A percentile compares a stretch with the other conserved stretches of the same genome.
Evolutionary conservation across 768 basidiomycete species (phyloP).

Genomic region (Suillus plorans): DNA sequence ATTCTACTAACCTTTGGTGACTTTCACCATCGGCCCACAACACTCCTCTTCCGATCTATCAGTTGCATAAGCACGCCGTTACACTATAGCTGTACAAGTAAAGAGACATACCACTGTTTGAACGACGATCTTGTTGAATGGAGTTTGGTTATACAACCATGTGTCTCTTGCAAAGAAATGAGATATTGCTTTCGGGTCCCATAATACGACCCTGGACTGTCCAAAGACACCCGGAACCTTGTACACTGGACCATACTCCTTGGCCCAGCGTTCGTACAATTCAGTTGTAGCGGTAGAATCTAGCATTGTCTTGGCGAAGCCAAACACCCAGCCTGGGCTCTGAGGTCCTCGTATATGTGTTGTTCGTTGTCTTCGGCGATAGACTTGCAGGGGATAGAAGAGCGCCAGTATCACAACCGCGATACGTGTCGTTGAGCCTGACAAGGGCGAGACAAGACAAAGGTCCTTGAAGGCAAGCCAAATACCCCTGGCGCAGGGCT

Average conservation of each 20-base stretch:
- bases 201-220: constrained; percentile 32
- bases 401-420: background rate
- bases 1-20: constrained; percentile 7
- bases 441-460: background rate
- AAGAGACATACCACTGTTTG: constrained; percentile 36
- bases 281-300: constrained; percentile 27
- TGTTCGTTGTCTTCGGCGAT: background rate
- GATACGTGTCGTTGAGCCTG: background rate
- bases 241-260: constrained; percentile 44
- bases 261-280: constrained; percentile 44
- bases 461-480: background rate
- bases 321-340: constrained; percentile 41
- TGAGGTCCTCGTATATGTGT: constrained; percentile 42
- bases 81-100: background rate
- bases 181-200: constrained; percentile 46
- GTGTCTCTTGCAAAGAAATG: constrained; percentile 53
- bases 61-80: background rate
- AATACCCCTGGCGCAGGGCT: background rate
- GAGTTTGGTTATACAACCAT: constrained; percentile 41
- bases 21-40: constrained; percentile 31
- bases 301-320: constrained; percentile 28
- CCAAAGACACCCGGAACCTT: constrained; percentile 37
- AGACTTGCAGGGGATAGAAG: background rate
- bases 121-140: constrained; percentile 36
- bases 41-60: constrained; percentile 25